These are phyloP conservation scores for Tetrapyrgos nigripes DNA, from an alignment of 1,284 basidiomycete species.

Conservation along the genomic window DNA sequence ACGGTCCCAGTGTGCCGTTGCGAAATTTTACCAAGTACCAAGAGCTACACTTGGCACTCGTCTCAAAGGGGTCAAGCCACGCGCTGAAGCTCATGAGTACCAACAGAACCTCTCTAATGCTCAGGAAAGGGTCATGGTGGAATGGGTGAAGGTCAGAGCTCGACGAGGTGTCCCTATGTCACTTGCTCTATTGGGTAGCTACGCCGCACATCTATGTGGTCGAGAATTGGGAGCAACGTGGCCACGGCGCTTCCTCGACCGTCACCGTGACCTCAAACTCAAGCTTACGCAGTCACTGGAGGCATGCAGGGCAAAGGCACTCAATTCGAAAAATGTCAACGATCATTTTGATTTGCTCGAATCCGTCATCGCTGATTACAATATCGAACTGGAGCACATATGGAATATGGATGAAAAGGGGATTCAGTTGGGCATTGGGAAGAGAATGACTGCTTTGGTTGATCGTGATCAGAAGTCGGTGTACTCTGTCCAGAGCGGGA, in stretches of 20 bases:
- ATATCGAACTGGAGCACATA: conserved; percentile 25
- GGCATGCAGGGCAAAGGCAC: conserved; percentile 7
- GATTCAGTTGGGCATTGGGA: conserved; percentile 12
- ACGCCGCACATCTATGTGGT: not conserved
- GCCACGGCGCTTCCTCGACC: not conserved
- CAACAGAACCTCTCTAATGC: not conserved
- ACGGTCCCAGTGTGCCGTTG: too few species aligned
- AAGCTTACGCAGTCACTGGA: not conserved
- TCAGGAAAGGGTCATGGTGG: conserved; percentile 6
- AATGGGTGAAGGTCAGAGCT: conserved; percentile 3
- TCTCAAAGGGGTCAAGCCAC: not conserved
- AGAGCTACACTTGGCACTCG: not conserved
- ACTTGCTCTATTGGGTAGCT: not conserved
- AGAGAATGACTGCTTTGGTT: conserved; percentile 25
- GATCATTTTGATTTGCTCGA: conserved; percentile 21
- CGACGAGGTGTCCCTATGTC: not conserved
- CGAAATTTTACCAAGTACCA: conserved; percentile 4
- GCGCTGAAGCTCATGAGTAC: not conserved
- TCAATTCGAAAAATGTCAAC: conserved; percentile 13
- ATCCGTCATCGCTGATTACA: conserved; percentile 12
- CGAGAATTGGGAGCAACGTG: not conserved
- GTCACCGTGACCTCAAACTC: not conserved
- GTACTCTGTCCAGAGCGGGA: conserved; percentile 34
- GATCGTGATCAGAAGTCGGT: conserved; percentile 31
- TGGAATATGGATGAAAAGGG: conserved; percentile 33